Base-by-base conservation (phyloP, 129 eudicot species). In the Oenanthe sinensis region DNA sequence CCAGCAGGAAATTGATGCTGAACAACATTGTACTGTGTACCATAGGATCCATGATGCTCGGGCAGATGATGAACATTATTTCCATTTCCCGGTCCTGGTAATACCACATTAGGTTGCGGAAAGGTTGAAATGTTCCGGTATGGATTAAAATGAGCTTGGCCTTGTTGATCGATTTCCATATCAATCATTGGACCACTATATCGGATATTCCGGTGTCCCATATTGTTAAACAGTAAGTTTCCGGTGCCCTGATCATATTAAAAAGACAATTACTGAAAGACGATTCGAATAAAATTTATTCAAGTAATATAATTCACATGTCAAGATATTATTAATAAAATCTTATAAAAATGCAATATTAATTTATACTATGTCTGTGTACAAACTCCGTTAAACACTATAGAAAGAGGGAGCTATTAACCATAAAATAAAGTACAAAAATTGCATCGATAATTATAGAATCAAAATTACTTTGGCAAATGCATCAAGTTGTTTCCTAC, bases 121-220 rank as follows among this genome's bases (percentile, higher is more conserved):
- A 79, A 91, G 82, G 71, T 87, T 26, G 89, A 40, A 48, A 89
- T 49, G 73, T 81, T 87, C 49, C 86, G 83, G 20, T 82, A 83
- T 42, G 94, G 90, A 79, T 84, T 90, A 54, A 84, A 79, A 75
- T 84, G 88, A 79, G 79, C 75, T 19, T 81, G 86, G 46, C 83
- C 77, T 77, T 85, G 89, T 67, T 78, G 93, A 76, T 89, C 94
- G 33, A 81, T 63, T 77, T 91, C 92, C 47, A 65, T 75, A 79
- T 87, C 90, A 49, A 71, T 82, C 83, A 90, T 85, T 72, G 84
- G 91, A 82, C 86, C 82, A 70, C 79, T 85, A 86, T 83, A 90
- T 63, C 67, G 79, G 89, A 84, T 90, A 82, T 90, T 90, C 78
- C 87, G 89, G 69, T 90, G 96, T 81, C 93, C 91, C 96, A 93